Evolutionary conservation across 768 basidiomycete genomes (phyloP).

Genomic region (Solioccasus polychromus): DNA sequence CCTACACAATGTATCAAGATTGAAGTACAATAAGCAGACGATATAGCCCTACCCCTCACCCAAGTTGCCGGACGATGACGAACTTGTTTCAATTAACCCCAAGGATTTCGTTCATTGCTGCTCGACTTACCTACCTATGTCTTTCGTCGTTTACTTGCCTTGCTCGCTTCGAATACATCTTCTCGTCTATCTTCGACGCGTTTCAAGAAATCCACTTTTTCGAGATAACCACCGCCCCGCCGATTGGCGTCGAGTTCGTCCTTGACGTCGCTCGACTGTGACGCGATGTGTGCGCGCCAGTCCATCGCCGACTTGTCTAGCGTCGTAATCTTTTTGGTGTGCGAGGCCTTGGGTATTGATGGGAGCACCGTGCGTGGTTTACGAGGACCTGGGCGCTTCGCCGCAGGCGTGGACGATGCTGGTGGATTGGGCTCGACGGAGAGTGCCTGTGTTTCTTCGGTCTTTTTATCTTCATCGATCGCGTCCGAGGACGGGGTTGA

Average conservation of each 20-base stretch:
- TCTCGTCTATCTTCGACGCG: slow-evolving; percentile 74
- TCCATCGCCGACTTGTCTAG: slow-evolving; percentile 87
- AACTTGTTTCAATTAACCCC: no score
- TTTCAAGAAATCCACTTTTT: slow-evolving; percentile 80
- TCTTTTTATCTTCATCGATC: no score
- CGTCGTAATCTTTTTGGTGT: slow-evolving; percentile 76
- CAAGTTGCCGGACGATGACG: no score
- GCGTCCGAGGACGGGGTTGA: slow-evolving; percentile 7
- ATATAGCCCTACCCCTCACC: no score
- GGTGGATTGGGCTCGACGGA: not conserved
- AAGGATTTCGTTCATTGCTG: no score
- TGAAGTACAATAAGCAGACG: no score
- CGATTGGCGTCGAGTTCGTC: slow-evolving; percentile 76
- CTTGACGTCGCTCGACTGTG: slow-evolving; percentile 43
- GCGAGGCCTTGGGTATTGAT: slow-evolving; percentile 49
- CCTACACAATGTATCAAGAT: no score
- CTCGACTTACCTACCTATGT: slow-evolving; percentile 8
- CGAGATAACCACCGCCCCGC: slow-evolving; percentile 75
- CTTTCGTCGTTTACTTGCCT: slow-evolving; percentile 49
- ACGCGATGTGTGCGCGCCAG: slow-evolving; percentile 66
- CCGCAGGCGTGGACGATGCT: not conserved
- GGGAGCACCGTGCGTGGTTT: slow-evolving; percentile 60
- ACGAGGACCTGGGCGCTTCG: slow-evolving; percentile 59
- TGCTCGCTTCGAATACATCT: slow-evolving; percentile 55
- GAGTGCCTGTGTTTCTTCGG: not conserved